Percentiles rank a stretch among this genome's conserved stretches.
phyloP scores from a whole-genome alignment of 139 green algal genomes.

The Pseudopediastrum boryanum region DNA sequence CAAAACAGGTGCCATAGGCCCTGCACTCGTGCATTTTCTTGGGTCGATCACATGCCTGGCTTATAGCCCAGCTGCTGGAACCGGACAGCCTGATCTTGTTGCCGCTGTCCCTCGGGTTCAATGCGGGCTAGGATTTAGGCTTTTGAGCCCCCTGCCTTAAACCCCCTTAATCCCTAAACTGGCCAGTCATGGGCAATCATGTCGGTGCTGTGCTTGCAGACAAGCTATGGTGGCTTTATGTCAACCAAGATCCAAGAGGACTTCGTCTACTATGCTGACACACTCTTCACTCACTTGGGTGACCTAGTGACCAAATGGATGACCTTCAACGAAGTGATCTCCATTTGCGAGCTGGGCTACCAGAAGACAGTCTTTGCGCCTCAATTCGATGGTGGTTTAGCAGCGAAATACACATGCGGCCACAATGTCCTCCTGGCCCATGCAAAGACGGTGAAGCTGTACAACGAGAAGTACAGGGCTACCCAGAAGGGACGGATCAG shows the following conservation, averaged over 20 bases:
- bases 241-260: background rate
- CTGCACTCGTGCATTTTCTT: too few relatives aligned
- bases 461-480: slow-evolving; percentile 14
- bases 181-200: too few relatives aligned
- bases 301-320: background rate
- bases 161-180: too few relatives aligned
- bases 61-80: too few relatives aligned
- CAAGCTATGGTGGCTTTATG: background rate
- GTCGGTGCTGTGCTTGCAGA: too few relatives aligned
- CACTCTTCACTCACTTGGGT: background rate
- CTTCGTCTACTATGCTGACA: slow-evolving; percentile 10
- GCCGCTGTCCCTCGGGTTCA: too few relatives aligned
- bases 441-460: slow-evolving; percentile 32
- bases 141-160: too few relatives aligned
- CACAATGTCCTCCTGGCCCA: slow-evolving; percentile 52
- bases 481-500: slow-evolving; percentile 36
- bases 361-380: background rate
- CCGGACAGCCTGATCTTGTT: too few relatives aligned
- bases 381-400: background rate
- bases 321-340: slow-evolving; percentile 6
- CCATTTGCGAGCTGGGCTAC: slow-evolving; percentile 6
- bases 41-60: too few relatives aligned
- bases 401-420: slow-evolving; percentile 2
- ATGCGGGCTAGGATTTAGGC: too few relatives aligned
- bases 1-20: too few relatives aligned